A percentile compares a stretch with the other conserved stretches of the same genome.
Conservation (phyloP, 495 filamentous ascomycete species). For the Acidomyces sp. region DNA sequence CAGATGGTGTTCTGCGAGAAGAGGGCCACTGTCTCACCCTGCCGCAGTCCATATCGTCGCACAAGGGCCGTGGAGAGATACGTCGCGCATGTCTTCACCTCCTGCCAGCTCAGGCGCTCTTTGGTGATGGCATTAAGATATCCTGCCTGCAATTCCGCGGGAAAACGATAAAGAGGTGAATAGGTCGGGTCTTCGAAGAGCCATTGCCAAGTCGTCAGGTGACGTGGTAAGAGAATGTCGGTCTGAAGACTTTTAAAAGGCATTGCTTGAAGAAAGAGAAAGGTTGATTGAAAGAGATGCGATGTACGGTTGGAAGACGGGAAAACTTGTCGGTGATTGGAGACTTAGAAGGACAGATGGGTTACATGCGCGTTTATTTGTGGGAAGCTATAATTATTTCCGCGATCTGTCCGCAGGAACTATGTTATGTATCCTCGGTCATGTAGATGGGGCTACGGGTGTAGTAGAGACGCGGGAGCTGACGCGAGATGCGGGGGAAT, state of each 20-base stretch:
- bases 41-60: slow-evolving; percentile 35
- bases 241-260: slow-evolving; percentile 32
- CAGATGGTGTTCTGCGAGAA: slow-evolving; percentile 48
- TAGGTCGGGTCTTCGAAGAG: slow-evolving; percentile 40
- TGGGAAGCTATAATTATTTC: too few species aligned
- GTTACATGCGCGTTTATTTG: too few species aligned
- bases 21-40: slow-evolving; percentile 39
- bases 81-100: slow-evolving; percentile 39
- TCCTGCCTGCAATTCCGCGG: slow-evolving; percentile 32
- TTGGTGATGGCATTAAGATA: slow-evolving; percentile 44
- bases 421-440: too few species aligned
- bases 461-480: too few species aligned
- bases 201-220: slow-evolving; percentile 46
- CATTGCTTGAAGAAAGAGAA: too few species aligned
- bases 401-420: too few species aligned
- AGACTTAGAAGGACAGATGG: too few species aligned
- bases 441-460: too few species aligned
- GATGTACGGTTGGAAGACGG: too few species aligned
- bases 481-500: too few species aligned
- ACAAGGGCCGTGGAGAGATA: slow-evolving; percentile 45
- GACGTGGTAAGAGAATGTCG: slow-evolving; percentile 33
- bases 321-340: too few species aligned
- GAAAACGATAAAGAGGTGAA: slow-evolving; percentile 31
- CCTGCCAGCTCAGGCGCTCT: slow-evolving; percentile 39
- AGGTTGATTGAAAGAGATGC: too few species aligned